phyloP scores from a whole-genome alignment of 2,329 filamentous ascomycete species.

The Diaporthe vaccinii region DNA sequence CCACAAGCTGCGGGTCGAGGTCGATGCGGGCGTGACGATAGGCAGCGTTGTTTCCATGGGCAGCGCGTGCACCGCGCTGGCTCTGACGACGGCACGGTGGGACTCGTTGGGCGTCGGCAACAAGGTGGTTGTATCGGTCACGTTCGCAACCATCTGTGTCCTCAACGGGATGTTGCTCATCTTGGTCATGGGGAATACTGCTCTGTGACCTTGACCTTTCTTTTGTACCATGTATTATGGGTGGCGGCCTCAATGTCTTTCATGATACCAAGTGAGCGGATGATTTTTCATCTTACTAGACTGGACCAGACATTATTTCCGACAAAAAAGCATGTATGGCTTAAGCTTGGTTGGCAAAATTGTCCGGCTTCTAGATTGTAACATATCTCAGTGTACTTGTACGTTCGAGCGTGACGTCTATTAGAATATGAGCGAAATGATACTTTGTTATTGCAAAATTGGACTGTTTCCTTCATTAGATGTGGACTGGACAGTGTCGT shows the following conservation, averaged over 20 bases:
- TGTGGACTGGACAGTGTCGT: neutral
- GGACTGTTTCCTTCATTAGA: neutral
- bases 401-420: neutral
- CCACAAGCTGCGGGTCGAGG: conserved; percentile 76
- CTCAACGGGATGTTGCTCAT: conserved; percentile 67
- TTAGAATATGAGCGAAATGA: conserved; percentile 10
- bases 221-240: conserved; percentile 5
- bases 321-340: neutral
- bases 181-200: conserved; percentile 59
- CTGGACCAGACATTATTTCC: conserved; percentile 6
- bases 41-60: conserved; percentile 77
- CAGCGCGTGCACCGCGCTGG: conserved; percentile 73
- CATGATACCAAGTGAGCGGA: conserved; percentile 22
- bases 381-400: conserved; percentile 2
- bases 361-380: conserved; percentile 17
- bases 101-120: conserved; percentile 59
- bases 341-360: neutral
- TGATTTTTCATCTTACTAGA: conserved; percentile 16
- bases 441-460: neutral
- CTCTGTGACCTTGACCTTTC: conserved; percentile 31
- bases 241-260: neutral
- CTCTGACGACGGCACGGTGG: conserved; percentile 67
- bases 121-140: conserved; percentile 57
- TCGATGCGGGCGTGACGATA: conserved; percentile 79
- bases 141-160: conserved; percentile 61